A percentile compares a stretch with the other conserved stretches of the same genome.
Conservation (phyloP, 2,329 filamentous ascomycete species). For the Tothia fuscella region DNA sequence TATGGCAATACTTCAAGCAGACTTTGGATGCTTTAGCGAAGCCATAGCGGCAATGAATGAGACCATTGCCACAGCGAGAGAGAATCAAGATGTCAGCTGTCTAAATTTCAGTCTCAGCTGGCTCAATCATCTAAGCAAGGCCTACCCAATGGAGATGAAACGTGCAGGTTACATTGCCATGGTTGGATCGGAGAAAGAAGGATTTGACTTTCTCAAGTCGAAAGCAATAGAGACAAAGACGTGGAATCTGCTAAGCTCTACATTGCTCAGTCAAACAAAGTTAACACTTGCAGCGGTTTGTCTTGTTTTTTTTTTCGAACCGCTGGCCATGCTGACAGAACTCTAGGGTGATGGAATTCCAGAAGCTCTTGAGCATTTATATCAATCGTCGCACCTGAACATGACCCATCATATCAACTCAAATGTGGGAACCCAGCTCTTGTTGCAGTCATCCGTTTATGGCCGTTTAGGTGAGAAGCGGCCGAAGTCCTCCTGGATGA, state of each 20-base stretch:
- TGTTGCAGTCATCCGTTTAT: slow-evolving; percentile 63
- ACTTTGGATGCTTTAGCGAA: slow-evolving; percentile 85
- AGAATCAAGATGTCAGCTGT: slow-evolving; percentile 84
- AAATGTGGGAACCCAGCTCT: slow-evolving; percentile 61
- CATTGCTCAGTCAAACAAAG: slow-evolving; percentile 76
- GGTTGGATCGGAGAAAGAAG: slow-evolving; percentile 68
- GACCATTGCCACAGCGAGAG: slow-evolving; percentile 84
- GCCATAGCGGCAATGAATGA: slow-evolving; percentile 92
- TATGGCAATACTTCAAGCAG: slow-evolving; percentile 82
- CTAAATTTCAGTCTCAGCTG: slow-evolving; percentile 93
- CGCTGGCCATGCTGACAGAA: slow-evolving; percentile 11
- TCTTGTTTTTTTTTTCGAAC: not conserved
- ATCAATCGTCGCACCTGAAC: slow-evolving; percentile 72
- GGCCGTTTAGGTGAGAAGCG: slow-evolving; percentile 52
- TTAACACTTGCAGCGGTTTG: slow-evolving; percentile 59
- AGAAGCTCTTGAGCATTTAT: slow-evolving; percentile 60
- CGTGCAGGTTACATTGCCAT: slow-evolving; percentile 60
- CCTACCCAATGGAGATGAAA: slow-evolving; percentile 63
- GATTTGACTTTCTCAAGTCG: slow-evolving; percentile 67
- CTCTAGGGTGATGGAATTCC: slow-evolving; percentile 43
- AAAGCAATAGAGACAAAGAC: slow-evolving; percentile 80
- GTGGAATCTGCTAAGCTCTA: slow-evolving; percentile 74
- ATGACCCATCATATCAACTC: slow-evolving; percentile 62
- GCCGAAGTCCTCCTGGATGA: not conserved
- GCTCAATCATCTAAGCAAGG: slow-evolving; percentile 88